Conservation (phyloP, 2,329 filamentous ascomycete species). For the Xylaria multiplex region DNA sequence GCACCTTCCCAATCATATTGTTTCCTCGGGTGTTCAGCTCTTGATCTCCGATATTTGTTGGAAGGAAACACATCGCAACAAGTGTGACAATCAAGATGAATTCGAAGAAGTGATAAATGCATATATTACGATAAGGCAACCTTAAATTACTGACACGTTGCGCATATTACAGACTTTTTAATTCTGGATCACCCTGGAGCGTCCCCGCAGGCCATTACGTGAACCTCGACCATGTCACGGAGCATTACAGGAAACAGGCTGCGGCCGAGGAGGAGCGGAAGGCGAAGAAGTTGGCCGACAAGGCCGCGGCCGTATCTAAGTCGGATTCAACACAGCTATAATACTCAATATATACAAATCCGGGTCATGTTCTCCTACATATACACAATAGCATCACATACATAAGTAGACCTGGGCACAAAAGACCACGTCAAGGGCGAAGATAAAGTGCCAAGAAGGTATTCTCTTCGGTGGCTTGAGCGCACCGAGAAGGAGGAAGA, state of each 20-base stretch:
- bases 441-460: background rate
- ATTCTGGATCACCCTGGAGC: conserved; percentile 62
- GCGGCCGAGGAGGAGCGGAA: conserved; percentile 66
- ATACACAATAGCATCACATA: conserved; percentile 21
- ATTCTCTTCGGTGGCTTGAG: conserved; percentile 2
- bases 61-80: background rate
- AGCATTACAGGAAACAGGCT: conserved; percentile 66
- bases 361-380: background rate
- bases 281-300: conserved; percentile 57
- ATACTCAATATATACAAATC: conserved; percentile 36
- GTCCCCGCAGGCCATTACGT: conserved; percentile 64
- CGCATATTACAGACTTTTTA: conserved; percentile 56
- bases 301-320: conserved; percentile 39
- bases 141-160: conserved; percentile 27
- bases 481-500: background rate
- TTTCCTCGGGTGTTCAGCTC: background rate
- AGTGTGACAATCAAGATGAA: background rate
- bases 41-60: background rate
- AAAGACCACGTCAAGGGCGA: background rate
- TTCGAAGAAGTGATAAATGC: background rate
- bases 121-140: background rate
- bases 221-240: conserved; percentile 66
- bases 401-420: conserved; percentile 19
- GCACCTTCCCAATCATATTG: background rate
- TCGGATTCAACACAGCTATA: conserved; percentile 15